Percentiles rank a stretch among this genome's conserved stretches.
These are phyloP conservation scores for Diaporthe sp. DNA, from an alignment of 2,329 filamentous ascomycete genomes.

Conservation along the genomic window DNA sequence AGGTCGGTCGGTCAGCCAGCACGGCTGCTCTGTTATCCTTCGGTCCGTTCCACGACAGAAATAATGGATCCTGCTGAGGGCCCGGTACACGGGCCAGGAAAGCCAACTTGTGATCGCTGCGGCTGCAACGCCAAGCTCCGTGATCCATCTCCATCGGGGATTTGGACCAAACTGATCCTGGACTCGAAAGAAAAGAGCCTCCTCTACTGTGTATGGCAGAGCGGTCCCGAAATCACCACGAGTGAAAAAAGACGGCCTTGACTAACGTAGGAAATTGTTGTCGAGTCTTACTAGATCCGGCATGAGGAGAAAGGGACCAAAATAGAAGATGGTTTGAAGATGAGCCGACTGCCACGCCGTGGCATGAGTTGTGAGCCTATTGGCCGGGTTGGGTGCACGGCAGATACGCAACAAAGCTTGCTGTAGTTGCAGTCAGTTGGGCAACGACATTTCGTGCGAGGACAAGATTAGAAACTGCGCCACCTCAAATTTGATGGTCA, in stretches of 20 bases:
- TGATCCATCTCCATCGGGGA: constrained; percentile 10
- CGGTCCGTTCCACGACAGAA: constrained; percentile 37
- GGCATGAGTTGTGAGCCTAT: constrained; percentile 13
- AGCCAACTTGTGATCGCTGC: constrained; percentile 35
- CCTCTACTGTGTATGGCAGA: neutral
- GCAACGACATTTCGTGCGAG: constrained; percentile 12
- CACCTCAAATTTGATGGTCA: neutral
- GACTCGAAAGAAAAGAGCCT: neutral
- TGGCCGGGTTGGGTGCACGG: constrained; percentile 22
- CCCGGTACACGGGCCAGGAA: constrained; percentile 33
- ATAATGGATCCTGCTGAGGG: constrained; percentile 33
- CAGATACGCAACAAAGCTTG: constrained; percentile 17
- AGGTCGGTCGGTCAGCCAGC: constrained; percentile 19
- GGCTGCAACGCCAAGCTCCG: constrained; percentile 26
- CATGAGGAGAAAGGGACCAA: neutral
- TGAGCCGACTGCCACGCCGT: constrained; percentile 26
- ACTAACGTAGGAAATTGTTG: neutral
- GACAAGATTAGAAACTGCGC: constrained; percentile 26
- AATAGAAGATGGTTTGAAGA: constrained; percentile 24
- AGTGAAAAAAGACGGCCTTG: neutral
- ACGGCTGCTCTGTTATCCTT: constrained; percentile 15
- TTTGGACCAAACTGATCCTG: constrained; percentile 1
- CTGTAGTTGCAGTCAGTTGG: constrained; percentile 20
- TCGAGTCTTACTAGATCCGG: constrained; percentile 15
- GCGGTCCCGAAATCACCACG: neutral